Base-by-base conservation (phyloP, 164 flowering plant species). In the Macadamia integrifolia region DNA sequence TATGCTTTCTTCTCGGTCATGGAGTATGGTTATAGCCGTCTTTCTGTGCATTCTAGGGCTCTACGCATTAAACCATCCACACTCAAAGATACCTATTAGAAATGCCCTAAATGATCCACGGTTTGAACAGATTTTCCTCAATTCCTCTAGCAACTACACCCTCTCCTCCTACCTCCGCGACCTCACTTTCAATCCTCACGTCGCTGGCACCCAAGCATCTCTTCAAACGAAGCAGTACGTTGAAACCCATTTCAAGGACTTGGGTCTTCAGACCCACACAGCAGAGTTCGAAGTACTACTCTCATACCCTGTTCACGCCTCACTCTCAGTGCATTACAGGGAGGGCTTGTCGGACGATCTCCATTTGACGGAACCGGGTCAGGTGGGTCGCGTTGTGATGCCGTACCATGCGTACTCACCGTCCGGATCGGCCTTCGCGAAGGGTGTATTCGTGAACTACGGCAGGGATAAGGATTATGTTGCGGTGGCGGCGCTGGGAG, bases 321-420 rank as follows among this genome's bases (percentile, higher is more conserved):
- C 91, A 0, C 77, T 94, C 62, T 58, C 80, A 4, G 74, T 76
- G 60, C 84, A 70, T 72, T 86, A 84, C 30, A 65, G 74, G 67
- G 69, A 86, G 74, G 87, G 85, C 35, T 48, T 74, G 2, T 43
- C 43, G 15, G 60, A 69, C 52, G 69, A 71, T 23, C 65, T 87
- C 6, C 61, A 66, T 6, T 61, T 82, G 13, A 63, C 65, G 23
- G 88, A 83, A 40, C 63, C 53, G 18, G 80, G 69, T 61, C 62
- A 48, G 40, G 42, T 31, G 50, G 62, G 66, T 42, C 70, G 72
- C 50, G 79, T 83, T 28, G 85, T 90, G 3, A 49, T n/a, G 42
- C 92, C 96, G 0, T 92, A 88, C 72, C 99, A 94, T 65, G 99
- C 99, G 0, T 94, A 87, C 71, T 87, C 98, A 14, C 98, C 97